Evolutionary conservation across 768 basidiomycete species (phyloP), one percentile per base, ranked within the genome.

Genomic region (Russula sp.): DNA sequence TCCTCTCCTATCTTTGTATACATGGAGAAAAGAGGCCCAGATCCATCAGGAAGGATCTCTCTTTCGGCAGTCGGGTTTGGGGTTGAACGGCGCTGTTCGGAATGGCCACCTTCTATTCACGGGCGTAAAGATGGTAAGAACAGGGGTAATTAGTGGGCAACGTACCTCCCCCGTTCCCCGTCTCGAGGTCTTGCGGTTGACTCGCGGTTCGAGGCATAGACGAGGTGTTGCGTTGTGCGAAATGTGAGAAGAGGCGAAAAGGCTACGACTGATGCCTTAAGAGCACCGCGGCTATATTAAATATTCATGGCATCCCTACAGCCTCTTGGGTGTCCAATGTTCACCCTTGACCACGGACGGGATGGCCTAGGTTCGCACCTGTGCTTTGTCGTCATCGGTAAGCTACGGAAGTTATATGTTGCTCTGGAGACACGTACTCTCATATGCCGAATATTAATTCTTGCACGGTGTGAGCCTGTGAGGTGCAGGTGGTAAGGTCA

Each of bases 1-100:
- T 44, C n/a, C 38, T 61, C 38, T 34, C 51, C 51, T 1, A 42
- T 14, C 38, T 34, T 22, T 1, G 34, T n/a, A 20, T 61, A 61
- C 51, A 53, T 61, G 13, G 38, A 30, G 11, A 61, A 61, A 6
- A 61, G 26, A 0, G 52, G 38, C 13, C 59, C n/a, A 0, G 59
- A 61, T 28, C 28, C 22, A 3, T 61, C 59, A 32, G 5, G n/a
- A 22, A 30, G 53, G 4, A 18, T 20, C 20, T 9, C 38, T 18
- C 22, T 24, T 26, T 40, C 16, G 2, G 38, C 2, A 5, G 38
- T 14, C 36, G 9, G 16, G 32, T 44, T 11, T 9, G 1, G 3
- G 5, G 2, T 24, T 40, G 36, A 26, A 14, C 3, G 36, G 40
- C 24, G 24, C 7, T 36, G 56, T 18, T 30, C 18, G 3, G 9